phyloP scores from a whole-genome alignment of 495 filamentous ascomycete genomes.

The Corynascus novoguineensis region DNA sequence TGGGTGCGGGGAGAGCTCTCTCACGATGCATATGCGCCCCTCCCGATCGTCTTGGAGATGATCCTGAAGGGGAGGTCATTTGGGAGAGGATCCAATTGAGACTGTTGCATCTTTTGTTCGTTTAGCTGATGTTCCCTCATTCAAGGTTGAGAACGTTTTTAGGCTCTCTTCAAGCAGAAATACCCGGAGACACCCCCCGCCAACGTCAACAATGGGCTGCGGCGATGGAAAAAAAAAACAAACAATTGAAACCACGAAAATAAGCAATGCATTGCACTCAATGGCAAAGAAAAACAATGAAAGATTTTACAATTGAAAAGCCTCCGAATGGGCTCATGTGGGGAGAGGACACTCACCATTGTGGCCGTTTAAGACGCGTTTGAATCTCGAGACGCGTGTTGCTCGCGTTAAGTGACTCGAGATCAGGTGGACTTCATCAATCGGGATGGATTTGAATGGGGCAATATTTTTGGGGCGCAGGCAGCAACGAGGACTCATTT shows the following conservation, averaged over 20 bases:
- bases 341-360: conserved; percentile 24
- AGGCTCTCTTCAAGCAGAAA: too few relatives aligned
- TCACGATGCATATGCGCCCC: conserved; percentile 95
- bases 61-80: conserved; percentile 85
- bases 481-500: conserved; percentile 11
- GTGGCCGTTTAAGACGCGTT: conserved; percentile 16
- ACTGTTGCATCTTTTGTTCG: conserved; percentile 53
- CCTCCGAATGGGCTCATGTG: too few relatives aligned
- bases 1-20: conserved; percentile 27
- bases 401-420: conserved; percentile 17
- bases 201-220: too few relatives aligned
- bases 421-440: not conserved
- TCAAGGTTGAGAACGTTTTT: not conserved
- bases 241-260: not conserved
- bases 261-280: not conserved
- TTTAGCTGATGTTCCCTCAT: conserved; percentile 10
- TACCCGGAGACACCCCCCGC: too few relatives aligned
- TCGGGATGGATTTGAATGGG: not conserved
- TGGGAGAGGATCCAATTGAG: conserved; percentile 83
- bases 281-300: not conserved
- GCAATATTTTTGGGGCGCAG: conserved; percentile 13
- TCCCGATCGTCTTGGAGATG: conserved; percentile 91
- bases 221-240: too few relatives aligned
- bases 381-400: conserved; percentile 12
- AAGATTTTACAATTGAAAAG: not conserved